Evolutionary conservation across 2,329 filamentous ascomycete genomes (phyloP), one percentile per base, ranked within the genome.

Genomic region (Colletotrichum australisinense): DNA sequence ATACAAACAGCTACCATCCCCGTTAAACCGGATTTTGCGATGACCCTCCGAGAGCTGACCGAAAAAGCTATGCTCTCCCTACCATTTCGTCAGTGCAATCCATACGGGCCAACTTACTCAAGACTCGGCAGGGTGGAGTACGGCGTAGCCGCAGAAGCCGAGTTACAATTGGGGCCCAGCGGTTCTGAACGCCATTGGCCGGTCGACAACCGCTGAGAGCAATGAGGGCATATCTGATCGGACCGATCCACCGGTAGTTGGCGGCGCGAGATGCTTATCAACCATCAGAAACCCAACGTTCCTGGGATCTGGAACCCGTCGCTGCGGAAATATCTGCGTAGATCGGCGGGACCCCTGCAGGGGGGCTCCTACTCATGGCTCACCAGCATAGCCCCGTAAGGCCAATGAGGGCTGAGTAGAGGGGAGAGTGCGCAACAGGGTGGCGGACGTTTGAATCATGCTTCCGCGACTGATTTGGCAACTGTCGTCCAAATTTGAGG

Each of bases 171-270:
- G 53, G 64, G 35, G 26, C 64, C 11, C 9, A n/a, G 64, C 64
- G 55, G 64, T 67, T 28, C 12, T 5, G 19, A 49, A 59, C 6
- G 28, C 32, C 22, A 67, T 59, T 67, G 64, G 64, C 11, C 28
- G 12, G 12, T 35, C 16, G 28, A 19, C 19, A 26, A 14, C 19
- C 28, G 19, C 9, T 22, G 22, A 28, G 30, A n/a, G 56, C 26
- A 22, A 7, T 19, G 22, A 63, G 52, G 3, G 3, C 16, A 58
- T 42, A 30, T 30, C 16, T 67, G 35, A 60, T 67, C 64, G 55
- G 55, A 35, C 64, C 55, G 64, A 67, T 52, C 55, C 28, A 67
- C 38, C 26, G 55, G 55, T 26, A 67, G n/a, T 57, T 46, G 35
- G 7, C 53, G 24, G n/a, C 24, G 30, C 55, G 19, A 22, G 35